Percentiles rank a stretch among this genome's conserved stretches.
Evolutionary conservation across 1,284 basidiomycete genomes (phyloP).

Genomic region (Anthracocystis setariae): DNA sequence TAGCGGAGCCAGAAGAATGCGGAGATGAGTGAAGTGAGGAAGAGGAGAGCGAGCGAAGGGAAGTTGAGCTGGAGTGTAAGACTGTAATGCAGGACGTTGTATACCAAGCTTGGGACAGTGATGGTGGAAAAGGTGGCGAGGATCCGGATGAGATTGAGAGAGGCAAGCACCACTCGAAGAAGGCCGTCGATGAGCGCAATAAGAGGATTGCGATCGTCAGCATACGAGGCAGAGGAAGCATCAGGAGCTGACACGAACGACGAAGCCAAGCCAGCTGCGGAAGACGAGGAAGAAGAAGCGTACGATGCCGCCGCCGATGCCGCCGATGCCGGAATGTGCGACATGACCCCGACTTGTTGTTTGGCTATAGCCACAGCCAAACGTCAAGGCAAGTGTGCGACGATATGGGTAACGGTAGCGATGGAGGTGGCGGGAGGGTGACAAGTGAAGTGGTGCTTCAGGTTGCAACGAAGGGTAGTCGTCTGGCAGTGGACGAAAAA

Average conservation of each 20-base stretch:
- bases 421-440: conserved; percentile 1
- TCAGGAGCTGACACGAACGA: conserved; percentile 11
- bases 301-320: conserved; percentile 11
- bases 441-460: no score
- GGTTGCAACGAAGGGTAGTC: conserved; percentile 3
- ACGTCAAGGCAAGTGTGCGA: no score
- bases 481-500: no score
- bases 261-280: conserved; percentile 15
- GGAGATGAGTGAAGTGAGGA: conserved; percentile 41
- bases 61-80: conserved; percentile 66
- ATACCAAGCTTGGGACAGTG: conserved; percentile 61
- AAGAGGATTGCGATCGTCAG: conserved; percentile 45
- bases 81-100: conserved; percentile 62
- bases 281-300: conserved; percentile 20
- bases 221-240: conserved; percentile 17
- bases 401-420: not conserved
- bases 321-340: conserved; percentile 28
- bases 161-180: conserved; percentile 54
- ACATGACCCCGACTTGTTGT: no score
- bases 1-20: conserved; percentile 69
- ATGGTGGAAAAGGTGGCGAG: conserved; percentile 59
- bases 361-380: no score
- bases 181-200: conserved; percentile 53
- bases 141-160: conserved; percentile 55
- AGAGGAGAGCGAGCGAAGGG: conserved; percentile 57